These are phyloP conservation scores for Calonectria honghensis DNA, from an alignment of 2,329 filamentous ascomycete genomes.

Conservation along the genomic window DNA sequence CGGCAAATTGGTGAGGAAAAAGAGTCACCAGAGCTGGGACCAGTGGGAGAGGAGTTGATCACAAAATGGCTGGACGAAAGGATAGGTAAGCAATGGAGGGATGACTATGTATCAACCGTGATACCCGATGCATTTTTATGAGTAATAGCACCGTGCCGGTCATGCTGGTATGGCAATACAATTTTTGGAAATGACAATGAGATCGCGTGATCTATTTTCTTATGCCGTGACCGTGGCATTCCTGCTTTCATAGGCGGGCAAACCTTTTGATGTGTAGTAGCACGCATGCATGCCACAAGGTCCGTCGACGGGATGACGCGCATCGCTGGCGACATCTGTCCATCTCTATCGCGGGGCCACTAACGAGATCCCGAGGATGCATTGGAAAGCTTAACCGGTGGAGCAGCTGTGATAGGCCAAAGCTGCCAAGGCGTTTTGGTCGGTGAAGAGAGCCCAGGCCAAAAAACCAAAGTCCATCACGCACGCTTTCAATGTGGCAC, in stretches of 20 bases:
- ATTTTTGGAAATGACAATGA: not conserved
- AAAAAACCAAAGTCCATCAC: not conserved
- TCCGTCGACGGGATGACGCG: conserved; percentile 21
- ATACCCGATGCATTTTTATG: conserved; percentile 11
- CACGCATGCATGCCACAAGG: conserved; percentile 25
- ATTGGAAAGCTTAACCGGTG: conserved; percentile 53
- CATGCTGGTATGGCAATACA: not conserved
- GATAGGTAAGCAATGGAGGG: conserved; percentile 7
- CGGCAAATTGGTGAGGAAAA: conserved; percentile 60
- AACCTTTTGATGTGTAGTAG: conserved; percentile 8
- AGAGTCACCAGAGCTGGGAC: conserved; percentile 52
- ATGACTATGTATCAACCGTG: not conserved
- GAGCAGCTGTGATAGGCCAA: conserved; percentile 36
- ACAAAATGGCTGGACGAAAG: conserved; percentile 59
- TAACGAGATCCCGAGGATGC: conserved; percentile 44
- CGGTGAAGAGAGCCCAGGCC: not conserved
- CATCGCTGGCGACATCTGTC: conserved; percentile 12
- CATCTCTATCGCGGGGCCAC: conserved; percentile 36
- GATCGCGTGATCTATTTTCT: conserved; percentile 17
- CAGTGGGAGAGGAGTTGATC: conserved; percentile 54
- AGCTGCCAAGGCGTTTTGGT: conserved; percentile 23
- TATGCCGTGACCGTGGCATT: conserved; percentile 17
- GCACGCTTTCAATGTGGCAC: not conserved
- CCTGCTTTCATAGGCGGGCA: conserved; percentile 1
- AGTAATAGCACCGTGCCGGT: not conserved